Evolutionary conservation across 768 basidiomycete species (phyloP), one percentile per base, ranked within the genome.

Genomic region (Tephrocybe sp.): DNA sequence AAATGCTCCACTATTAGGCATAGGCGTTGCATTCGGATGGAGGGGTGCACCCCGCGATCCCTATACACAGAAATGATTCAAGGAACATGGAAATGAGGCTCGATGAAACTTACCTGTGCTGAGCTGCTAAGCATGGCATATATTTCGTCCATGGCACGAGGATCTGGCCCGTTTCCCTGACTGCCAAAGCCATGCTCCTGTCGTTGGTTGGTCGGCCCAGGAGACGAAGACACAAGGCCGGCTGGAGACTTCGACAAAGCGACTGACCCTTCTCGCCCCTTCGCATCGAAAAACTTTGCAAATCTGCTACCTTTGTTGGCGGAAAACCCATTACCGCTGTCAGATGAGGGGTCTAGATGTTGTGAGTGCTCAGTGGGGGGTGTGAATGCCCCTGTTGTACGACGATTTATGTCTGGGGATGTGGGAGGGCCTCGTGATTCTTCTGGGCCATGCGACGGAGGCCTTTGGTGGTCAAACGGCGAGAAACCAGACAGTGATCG

Each of bases 201-300:
- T 56, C 80, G 75, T 54, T 74, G 80, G 43, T 68, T 64, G 11
- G 53, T 51, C 38, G 69, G 73, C 46, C 63, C 68, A n/a, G 79
- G 71, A 25, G 81, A 79, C 23, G 76, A 68, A 39, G 81, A 71
- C 36, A 68, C 63, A 37, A 75, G 68, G 17, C 71, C 70, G 26
- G 67, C 68, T 5, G 68, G 65, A 9, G 69, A 58, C 52, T 80
- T 81, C 14, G 69, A 59, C 26, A 68, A 56, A 33, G 67, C 54
- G 17, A 61, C 44, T 25, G 56, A 58, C 17, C 59, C 60, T 12
- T 84, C 83, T 55, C 76, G 77, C 21, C 71, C 67, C 65, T 88
- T 90, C n/a, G 78, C 78, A 58, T 92, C 90, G 56, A 92, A 93
- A 67, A 91, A 90, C 64, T 91, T 93, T 26, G 89, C 90, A 65